These are phyloP conservation scores for Bonia amplexicaulis DNA, from an alignment of 176 grass and related monocot genomes.

Conservation along the genomic window DNA sequence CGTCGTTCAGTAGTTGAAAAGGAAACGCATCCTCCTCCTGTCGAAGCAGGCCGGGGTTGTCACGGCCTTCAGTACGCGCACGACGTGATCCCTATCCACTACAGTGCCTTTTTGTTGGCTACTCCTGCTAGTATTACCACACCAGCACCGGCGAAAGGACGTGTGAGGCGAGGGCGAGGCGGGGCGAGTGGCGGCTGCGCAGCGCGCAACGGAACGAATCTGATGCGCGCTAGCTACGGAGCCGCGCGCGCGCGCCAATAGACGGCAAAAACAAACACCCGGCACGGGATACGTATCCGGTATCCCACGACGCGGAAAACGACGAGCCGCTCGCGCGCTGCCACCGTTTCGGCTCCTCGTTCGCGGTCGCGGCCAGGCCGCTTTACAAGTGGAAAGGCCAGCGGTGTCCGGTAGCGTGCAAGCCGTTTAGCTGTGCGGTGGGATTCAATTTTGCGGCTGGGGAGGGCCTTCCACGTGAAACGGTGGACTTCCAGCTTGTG, in stretches of 20 bases:
- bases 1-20: background rate
- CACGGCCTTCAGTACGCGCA: conserved; percentile 6
- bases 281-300: background rate
- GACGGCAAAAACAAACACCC: background rate
- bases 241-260: background rate
- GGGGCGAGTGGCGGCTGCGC: background rate
- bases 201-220: background rate
- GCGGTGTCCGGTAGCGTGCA: background rate
- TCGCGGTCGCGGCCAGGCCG: background rate
- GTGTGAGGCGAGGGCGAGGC: conserved; percentile 13
- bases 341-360: background rate
- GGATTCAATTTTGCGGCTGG: conserved; percentile 29
- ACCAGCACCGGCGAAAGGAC: conserved; percentile 12
- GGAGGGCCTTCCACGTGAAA: background rate
- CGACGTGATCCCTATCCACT: background rate
- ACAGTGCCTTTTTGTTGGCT: background rate
- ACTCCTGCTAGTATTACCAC: background rate
- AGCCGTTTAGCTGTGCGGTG: background rate
- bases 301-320: background rate
- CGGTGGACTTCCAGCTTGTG: background rate
- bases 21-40: background rate
- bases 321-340: background rate
- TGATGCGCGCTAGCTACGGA: background rate
- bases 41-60: background rate
- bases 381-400: conserved; percentile 27